phyloP scores from a whole-genome alignment of 1,139 yeast genomes.

The Candida sp. region DNA sequence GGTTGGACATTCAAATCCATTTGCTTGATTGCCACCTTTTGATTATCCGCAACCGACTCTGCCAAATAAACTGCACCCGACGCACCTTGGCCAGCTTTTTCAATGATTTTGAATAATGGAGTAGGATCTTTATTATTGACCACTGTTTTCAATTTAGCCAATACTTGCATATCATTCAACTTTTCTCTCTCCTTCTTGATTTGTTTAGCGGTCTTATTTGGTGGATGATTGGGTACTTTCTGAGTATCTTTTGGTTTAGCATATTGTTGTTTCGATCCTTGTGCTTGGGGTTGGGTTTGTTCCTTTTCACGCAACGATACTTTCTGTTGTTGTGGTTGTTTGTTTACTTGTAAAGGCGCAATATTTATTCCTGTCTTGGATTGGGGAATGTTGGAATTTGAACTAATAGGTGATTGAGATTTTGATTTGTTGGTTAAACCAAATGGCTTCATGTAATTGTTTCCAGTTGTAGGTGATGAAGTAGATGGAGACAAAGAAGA shows the following conservation, averaged over 20 bases:
- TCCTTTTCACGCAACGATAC: constrained; percentile 5
- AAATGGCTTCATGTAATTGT: constrained; percentile 3
- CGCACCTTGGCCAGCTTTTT: constrained; percentile 99
- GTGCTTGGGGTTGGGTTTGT: constrained; percentile 21
- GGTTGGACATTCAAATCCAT: constrained; percentile 95
- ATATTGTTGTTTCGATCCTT: constrained; percentile 9
- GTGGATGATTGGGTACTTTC: constrained; percentile 17
- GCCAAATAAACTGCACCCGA: constrained; percentile 95
- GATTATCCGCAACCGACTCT: constrained; percentile 44
- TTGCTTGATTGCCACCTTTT: constrained; percentile 85
- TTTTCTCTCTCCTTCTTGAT: constrained; percentile 64
- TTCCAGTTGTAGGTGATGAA: constrained; percentile 5
- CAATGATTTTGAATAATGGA: constrained; percentile 79
- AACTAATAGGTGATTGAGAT: not conserved
- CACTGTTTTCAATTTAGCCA: constrained; percentile 80
- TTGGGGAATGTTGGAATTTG: constrained; percentile 3
- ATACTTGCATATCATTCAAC: constrained; percentile 81
- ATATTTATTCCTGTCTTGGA: constrained; percentile 6
- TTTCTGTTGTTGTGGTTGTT: constrained; percentile 8
- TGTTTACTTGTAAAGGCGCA: constrained; percentile 10
- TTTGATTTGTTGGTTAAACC: constrained; percentile 2
- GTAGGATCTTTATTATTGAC: constrained; percentile 84
- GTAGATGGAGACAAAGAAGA: constrained; percentile 3
- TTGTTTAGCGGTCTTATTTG: constrained; percentile 38
- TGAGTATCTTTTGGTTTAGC: constrained; percentile 5